Percentiles rank a stretch among this genome's conserved stretches.
Conservation (phyloP, 192 early-diverging fungal genomes). For the Backusella sp. region DNA sequence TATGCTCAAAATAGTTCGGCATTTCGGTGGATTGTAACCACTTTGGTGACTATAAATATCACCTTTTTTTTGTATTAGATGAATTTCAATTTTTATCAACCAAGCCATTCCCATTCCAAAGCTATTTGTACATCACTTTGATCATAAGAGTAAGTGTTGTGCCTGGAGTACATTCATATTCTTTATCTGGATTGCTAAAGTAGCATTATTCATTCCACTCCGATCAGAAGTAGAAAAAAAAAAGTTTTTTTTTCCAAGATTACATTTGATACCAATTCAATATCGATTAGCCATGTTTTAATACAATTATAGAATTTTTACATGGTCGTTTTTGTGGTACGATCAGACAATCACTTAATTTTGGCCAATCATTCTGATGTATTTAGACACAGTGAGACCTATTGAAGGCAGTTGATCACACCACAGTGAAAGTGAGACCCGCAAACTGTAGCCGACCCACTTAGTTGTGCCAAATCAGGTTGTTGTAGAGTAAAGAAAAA, state of each 20-base stretch:
- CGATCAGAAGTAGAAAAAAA: neutral
- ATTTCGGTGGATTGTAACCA: neutral
- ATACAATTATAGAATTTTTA: neutral
- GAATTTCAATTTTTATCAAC: neutral
- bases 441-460: neutral
- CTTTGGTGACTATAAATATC: neutral
- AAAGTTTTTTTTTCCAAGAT: neutral
- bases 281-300: neutral
- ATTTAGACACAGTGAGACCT: conserved; percentile 2
- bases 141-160: neutral
- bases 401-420: neutral
- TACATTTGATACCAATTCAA: neutral
- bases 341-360: neutral
- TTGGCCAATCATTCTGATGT: neutral
- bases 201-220: neutral
- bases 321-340: neutral
- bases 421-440: conserved; percentile 2
- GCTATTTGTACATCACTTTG: neutral
- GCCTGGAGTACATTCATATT: neutral
- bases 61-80: neutral
- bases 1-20: neutral
- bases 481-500: neutral
- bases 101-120: neutral
- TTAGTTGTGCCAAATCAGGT: neutral
- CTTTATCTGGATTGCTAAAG: neutral